Conservation (phyloP, 164 flowering plant species). For the Vitis rupestris region DNA sequence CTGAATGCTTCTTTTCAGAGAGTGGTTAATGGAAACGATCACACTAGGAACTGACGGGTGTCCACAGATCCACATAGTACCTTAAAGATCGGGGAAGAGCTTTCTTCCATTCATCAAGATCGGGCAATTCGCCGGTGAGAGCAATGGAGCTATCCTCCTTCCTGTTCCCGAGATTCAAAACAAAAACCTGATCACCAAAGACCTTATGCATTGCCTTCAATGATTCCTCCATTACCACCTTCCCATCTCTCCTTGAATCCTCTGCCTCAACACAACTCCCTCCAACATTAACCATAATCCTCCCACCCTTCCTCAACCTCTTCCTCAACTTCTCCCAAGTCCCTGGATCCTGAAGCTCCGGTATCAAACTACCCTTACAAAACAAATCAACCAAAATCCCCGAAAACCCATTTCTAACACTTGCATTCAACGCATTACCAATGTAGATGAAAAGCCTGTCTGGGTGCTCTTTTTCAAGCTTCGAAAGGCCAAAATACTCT, state of each 20-base stretch:
- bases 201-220: conserved; percentile 65
- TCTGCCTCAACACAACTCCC: conserved; percentile 94
- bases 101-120: conserved; percentile 53
- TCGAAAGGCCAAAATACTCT: conserved; percentile 65
- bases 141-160: conserved; percentile 76
- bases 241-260: conserved; percentile 59
- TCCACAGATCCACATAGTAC: conserved; percentile 70
- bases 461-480: conserved; percentile 35
- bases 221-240: conserved; percentile 65
- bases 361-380: conserved; percentile 24
- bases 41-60: conserved; percentile 30
- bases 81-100: conserved; percentile 45
- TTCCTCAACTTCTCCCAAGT: conserved; percentile 27
- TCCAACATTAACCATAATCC: conserved; percentile 93
- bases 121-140: conserved; percentile 64
- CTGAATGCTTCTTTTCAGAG: too few relatives aligned
- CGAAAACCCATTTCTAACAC: conserved; percentile 38
- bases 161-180: conserved; percentile 54
- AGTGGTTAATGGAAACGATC: not conserved
- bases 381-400: conserved; percentile 35
- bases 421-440: conserved; percentile 66
- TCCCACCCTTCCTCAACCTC: conserved; percentile 71
- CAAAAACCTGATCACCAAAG: conserved; percentile 49
- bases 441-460: conserved; percentile 57
- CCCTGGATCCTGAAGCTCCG: conserved; percentile 31